Percentiles rank a stretch among this genome's conserved stretches.
Evolutionary conservation across 345 rosid species (phyloP).

Genomic region (Ailanthus altissimus): DNA sequence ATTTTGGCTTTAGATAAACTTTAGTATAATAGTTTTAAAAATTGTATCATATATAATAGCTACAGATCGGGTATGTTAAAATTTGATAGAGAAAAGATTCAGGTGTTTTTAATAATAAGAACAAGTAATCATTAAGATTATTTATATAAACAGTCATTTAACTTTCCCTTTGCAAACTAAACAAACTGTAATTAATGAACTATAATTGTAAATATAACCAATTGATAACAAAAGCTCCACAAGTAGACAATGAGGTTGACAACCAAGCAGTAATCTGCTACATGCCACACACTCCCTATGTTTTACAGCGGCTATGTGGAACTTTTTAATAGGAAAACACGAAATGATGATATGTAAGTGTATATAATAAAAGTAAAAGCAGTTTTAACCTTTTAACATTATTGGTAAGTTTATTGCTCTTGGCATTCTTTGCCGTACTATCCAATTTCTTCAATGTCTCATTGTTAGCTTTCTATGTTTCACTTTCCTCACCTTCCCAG

Average conservation of each 20-base stretch:
- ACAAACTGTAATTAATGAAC: no score
- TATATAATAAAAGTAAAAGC: background rate
- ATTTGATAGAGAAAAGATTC: no score
- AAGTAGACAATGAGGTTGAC: background rate
- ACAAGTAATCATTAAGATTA: no score
- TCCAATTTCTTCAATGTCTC: conserved; percentile 40
- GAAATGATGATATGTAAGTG: background rate
- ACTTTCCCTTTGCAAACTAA: no score
- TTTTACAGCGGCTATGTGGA: background rate
- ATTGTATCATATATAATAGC: no score
- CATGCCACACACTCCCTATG: background rate
- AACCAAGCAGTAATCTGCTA: background rate
- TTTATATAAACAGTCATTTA: no score
- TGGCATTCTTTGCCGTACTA: conserved; percentile 31
- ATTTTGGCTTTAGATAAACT: no score
- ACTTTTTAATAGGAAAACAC: background rate
- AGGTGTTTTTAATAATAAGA: no score
- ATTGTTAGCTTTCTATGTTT: conserved; percentile 37
- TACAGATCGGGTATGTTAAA: no score
- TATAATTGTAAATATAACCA: no score
- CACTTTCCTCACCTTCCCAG: conserved; percentile 74
- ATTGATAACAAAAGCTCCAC: no score
- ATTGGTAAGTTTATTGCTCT: conserved; percentile 33
- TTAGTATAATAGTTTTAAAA: no score
- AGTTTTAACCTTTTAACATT: conserved; percentile 49